Evolutionary conservation across 2,329 filamentous ascomycete species (phyloP).

Genomic region (Thelonectria discophora): DNA sequence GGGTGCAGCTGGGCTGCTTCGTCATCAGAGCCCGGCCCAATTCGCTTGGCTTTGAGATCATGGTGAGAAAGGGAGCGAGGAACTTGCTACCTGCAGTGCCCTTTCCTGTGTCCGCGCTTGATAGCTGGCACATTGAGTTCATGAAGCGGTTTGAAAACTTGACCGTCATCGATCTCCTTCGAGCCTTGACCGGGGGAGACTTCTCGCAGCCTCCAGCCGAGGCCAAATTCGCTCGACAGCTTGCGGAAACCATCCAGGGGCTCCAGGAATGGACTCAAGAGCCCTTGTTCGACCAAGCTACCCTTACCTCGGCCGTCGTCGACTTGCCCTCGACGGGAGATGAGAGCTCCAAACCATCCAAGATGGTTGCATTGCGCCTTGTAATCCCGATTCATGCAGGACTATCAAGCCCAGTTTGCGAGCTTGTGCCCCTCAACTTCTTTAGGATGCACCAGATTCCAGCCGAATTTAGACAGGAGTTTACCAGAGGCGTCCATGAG

Average conservation of each 20-base stretch:
- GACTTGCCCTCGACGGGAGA: slow-evolving; percentile 50
- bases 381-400: slow-evolving; percentile 69
- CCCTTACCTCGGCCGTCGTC: slow-evolving; percentile 54
- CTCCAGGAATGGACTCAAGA: slow-evolving; percentile 55
- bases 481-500: slow-evolving; percentile 67
- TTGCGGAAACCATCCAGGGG: slow-evolving; percentile 54
- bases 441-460: slow-evolving; percentile 74
- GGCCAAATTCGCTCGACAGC: slow-evolving; percentile 54
- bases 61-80: slow-evolving; percentile 64
- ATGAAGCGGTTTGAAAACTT: slow-evolving; percentile 59
- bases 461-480: slow-evolving; percentile 66
- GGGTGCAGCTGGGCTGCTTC: slow-evolving; percentile 67
- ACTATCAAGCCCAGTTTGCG: slow-evolving; percentile 59
- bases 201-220: slow-evolving; percentile 51
- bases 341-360: slow-evolving; percentile 31
- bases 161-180: slow-evolving; percentile 46
- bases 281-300: slow-evolving; percentile 56
- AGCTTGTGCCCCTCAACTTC: slow-evolving; percentile 69
- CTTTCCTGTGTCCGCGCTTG: slow-evolving; percentile 61
- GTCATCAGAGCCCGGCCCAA: slow-evolving; percentile 62
- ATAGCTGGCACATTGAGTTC: slow-evolving; percentile 64
- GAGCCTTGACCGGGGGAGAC: slow-evolving; percentile 47
- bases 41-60: slow-evolving; percentile 68
- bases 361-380: slow-evolving; percentile 65
- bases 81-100: slow-evolving; percentile 69